Conservation (phyloP, 2,329 filamentous ascomycete species). For the Aspergillus eucalypticola region DNA sequence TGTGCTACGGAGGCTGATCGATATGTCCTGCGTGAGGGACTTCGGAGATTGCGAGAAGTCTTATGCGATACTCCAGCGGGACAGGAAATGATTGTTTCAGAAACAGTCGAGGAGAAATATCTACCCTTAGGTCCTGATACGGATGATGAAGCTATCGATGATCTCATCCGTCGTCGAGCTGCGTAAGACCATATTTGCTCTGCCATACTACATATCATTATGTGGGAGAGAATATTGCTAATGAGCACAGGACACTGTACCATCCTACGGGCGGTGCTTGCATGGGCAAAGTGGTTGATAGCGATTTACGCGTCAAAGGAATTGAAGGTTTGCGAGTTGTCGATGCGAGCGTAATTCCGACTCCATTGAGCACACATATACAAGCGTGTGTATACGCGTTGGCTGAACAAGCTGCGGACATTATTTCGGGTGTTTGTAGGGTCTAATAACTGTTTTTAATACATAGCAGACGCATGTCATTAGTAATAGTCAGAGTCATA, state of each 20-base stretch:
- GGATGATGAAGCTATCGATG: constrained; percentile 3
- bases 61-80: constrained; percentile 8
- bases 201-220: background rate
- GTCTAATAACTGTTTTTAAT: background rate
- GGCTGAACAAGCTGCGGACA: constrained; percentile 1
- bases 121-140: background rate
- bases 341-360: constrained; percentile 4
- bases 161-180: background rate
- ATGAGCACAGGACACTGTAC: constrained; percentile 7
- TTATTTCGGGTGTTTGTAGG: background rate
- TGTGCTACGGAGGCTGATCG: constrained; percentile 13
- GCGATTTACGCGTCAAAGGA: constrained; percentile 12
- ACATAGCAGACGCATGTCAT: no score
- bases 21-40: constrained; percentile 10
- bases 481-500: no score
- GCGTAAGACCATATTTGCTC: background rate
- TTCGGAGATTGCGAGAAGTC: constrained; percentile 6
- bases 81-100: constrained; percentile 1
- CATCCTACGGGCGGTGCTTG: constrained; percentile 13
- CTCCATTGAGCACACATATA: constrained; percentile 3
- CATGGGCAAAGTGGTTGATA: constrained; percentile 17
- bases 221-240: background rate
- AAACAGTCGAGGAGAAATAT: constrained; percentile 7
- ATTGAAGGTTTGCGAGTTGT: constrained; percentile 8
- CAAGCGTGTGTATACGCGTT: constrained; percentile 4